Conservation (phyloP, 75 land plant genomes). For the Chamaecyparis obtusa region DNA sequence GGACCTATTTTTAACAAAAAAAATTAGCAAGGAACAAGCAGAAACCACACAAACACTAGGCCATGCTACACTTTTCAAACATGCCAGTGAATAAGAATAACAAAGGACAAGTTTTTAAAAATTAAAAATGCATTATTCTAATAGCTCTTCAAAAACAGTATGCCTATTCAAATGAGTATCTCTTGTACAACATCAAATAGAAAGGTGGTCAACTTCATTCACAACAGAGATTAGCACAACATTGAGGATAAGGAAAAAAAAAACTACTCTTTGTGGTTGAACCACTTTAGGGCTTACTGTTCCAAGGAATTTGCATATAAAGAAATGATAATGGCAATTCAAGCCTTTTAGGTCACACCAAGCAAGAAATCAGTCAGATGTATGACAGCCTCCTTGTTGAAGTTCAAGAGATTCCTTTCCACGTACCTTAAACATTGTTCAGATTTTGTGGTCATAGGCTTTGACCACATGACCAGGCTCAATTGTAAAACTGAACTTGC, state of each 20-base stretch:
- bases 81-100: neutral
- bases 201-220: neutral
- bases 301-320: neutral
- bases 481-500: neutral
- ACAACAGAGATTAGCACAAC: constrained; percentile 1
- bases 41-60: neutral
- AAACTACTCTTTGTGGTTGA: neutral
- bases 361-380: neutral
- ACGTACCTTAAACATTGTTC: neutral
- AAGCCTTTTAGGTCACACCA: neutral
- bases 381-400: neutral
- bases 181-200: neutral
- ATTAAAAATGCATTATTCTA: neutral
- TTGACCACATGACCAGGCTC: neutral
- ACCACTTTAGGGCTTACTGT: neutral
- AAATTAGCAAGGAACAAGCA: neutral
- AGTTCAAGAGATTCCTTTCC: neutral
- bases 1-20: neutral
- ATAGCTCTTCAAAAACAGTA: too few species aligned
- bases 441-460: neutral
- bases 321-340: neutral
- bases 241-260: neutral
- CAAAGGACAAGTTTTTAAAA: neutral
- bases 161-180: neutral
- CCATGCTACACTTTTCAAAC: neutral